Evolutionary conservation across 1,284 basidiomycete species (phyloP).

Genomic region (Irpex lacteus): DNA sequence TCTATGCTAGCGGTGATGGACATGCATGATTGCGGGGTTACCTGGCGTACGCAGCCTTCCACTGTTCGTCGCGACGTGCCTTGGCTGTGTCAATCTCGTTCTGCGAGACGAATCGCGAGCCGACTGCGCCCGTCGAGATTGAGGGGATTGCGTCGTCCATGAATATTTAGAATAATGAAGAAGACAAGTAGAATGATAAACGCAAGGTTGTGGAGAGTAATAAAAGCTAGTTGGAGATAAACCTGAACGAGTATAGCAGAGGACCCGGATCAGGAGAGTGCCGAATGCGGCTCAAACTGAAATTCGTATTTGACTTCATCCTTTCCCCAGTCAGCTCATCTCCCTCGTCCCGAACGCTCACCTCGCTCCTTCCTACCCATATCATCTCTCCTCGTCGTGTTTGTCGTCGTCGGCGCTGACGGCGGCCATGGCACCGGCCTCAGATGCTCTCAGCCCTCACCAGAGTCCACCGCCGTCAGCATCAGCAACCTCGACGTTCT

Average conservation of each 20-base stretch:
- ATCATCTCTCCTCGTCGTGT: constrained; percentile 6
- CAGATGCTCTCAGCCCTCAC: constrained; percentile 15
- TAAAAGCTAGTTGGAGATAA: neutral
- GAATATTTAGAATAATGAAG: neutral
- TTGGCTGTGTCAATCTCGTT: constrained; percentile 79
- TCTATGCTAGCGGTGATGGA: neutral
- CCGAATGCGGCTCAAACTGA: neutral
- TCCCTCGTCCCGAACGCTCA: neutral
- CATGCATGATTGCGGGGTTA: constrained; percentile 28
- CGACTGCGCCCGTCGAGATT: constrained; percentile 62
- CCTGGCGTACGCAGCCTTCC: constrained; percentile 92
- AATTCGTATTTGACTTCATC: neutral
- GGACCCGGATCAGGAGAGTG: neutral
- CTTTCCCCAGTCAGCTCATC: neutral
- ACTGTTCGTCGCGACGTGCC: constrained; percentile 77
- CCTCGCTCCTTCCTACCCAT: constrained; percentile 1
- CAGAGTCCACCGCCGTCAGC: constrained; percentile 24
- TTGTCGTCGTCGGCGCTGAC: constrained; percentile 7
- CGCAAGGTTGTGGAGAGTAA: neutral
- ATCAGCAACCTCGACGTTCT: constrained; percentile 39
- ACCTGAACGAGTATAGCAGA: neutral
- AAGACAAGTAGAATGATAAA: too few species aligned
- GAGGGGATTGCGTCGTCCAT: constrained; percentile 57
- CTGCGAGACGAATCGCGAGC: constrained; percentile 79
- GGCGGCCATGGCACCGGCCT: constrained; percentile 11